Evolutionary conservation across 1,284 basidiomycete species (phyloP).

Genomic region (Golubevia sp.): DNA sequence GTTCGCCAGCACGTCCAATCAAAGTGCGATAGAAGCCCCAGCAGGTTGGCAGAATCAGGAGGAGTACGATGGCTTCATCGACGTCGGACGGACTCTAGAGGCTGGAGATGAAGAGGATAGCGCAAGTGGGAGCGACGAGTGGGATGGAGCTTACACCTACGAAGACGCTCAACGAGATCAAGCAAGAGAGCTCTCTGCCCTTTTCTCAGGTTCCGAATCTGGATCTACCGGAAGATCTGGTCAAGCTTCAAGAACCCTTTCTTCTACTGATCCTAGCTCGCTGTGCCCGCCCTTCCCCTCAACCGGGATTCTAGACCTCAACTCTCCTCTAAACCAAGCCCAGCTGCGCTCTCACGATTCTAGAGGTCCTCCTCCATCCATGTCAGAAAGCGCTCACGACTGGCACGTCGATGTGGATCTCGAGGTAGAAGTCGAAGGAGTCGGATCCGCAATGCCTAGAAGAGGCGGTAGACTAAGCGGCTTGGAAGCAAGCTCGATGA

Average conservation of each 20-base stretch:
- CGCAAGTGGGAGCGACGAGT: slow-evolving; percentile 3
- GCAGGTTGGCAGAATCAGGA: slow-evolving; percentile 8
- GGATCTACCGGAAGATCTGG: background rate
- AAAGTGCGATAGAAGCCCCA: background rate
- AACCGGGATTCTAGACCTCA: too few relatives aligned
- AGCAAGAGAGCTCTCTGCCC: slow-evolving; percentile 13
- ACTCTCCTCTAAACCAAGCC: background rate
- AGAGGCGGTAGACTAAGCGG: too few relatives aligned
- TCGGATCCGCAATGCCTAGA: slow-evolving; percentile 35
- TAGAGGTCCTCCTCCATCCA: slow-evolving; percentile 30
- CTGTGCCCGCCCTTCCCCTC: background rate
- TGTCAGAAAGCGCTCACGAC: slow-evolving; percentile 38
- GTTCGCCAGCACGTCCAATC: background rate
- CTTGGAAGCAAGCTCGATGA: too few relatives aligned
- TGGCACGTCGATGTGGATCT: slow-evolving; percentile 20
- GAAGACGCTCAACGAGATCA: slow-evolving; percentile 13
- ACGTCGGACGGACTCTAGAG: slow-evolving; percentile 13
- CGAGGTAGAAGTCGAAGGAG: slow-evolving; percentile 49
- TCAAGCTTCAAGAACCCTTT: background rate
- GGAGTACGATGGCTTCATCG: slow-evolving; percentile 50
- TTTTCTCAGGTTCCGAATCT: slow-evolving; percentile 5
- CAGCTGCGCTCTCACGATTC: background rate
- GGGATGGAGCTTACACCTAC: slow-evolving; percentile 17
- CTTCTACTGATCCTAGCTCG: background rate
- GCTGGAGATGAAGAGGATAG: slow-evolving; percentile 1